These are phyloP conservation scores for Polychaeton citri DNA, from an alignment of 2,329 filamentous ascomycete species.

Conservation along the genomic window DNA sequence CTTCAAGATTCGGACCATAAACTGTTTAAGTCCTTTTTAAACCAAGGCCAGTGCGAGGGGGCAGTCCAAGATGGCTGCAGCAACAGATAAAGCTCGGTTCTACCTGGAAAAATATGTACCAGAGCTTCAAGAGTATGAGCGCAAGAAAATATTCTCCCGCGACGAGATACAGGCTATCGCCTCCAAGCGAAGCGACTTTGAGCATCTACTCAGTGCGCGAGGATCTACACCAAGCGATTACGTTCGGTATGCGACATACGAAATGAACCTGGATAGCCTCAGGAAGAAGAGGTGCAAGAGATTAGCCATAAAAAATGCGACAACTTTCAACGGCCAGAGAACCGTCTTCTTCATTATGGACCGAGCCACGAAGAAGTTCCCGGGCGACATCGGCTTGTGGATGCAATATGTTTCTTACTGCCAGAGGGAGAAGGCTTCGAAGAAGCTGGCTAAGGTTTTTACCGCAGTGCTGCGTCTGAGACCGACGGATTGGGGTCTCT, in stretches of 20 bases:
- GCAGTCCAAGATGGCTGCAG: conserved; percentile 58
- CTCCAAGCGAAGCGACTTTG: conserved; percentile 81
- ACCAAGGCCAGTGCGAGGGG: too few relatives aligned
- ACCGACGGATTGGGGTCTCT: conserved; percentile 68
- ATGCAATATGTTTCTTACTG: conserved; percentile 79
- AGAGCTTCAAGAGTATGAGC: conserved; percentile 81
- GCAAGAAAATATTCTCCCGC: conserved; percentile 80
- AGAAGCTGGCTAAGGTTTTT: conserved; percentile 47
- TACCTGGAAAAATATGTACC: conserved; percentile 86
- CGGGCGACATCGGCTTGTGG: conserved; percentile 72
- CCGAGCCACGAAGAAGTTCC: conserved; percentile 70
- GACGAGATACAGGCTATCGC: conserved; percentile 85
- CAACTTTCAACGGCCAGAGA: conserved; percentile 56
- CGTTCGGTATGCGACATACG: conserved; percentile 65
- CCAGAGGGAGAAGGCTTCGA: conserved; percentile 48
- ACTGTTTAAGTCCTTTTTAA: too few relatives aligned
- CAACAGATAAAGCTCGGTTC: conserved; percentile 88
- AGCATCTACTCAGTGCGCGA: conserved; percentile 77
- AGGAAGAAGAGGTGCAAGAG: conserved; percentile 72
- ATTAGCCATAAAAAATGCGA: conserved; percentile 59
- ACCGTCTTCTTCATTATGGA: conserved; percentile 85
- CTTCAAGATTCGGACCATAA: too few relatives aligned
- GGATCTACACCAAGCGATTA: conserved; percentile 68
- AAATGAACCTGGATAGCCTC: conserved; percentile 56
- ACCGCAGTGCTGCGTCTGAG: conserved; percentile 68